These are phyloP conservation scores for Phytophthora kernoviae DNA, from an alignment of 352 stramenopile species.

Conservation along the genomic window DNA sequence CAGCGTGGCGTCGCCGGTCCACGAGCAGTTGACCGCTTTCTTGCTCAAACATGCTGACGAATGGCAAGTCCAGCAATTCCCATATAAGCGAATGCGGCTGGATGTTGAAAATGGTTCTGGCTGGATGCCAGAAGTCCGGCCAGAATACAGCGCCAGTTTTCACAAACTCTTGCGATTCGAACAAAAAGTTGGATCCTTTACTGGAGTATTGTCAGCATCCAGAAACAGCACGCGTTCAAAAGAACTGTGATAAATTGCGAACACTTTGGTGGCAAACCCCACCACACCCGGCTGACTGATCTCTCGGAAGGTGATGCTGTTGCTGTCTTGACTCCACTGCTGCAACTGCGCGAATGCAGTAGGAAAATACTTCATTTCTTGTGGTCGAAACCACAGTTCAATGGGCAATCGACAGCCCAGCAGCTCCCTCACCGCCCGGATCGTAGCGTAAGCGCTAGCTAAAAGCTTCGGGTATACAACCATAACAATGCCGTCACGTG, in stretches of 20 bases:
- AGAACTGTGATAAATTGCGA: constrained; percentile 50
- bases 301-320: constrained; percentile 25
- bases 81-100: constrained; percentile 54
- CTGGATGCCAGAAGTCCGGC: constrained; percentile 72
- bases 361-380: constrained; percentile 36
- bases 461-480: constrained; percentile 57
- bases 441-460: constrained; percentile 38
- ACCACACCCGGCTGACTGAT: constrained; percentile 34
- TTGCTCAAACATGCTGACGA: constrained; percentile 69
- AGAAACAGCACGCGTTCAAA: constrained; percentile 57
- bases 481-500: constrained; percentile 49
- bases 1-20: constrained; percentile 34
- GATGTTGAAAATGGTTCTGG: constrained; percentile 66
- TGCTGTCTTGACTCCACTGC: constrained; percentile 24
- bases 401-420: constrained; percentile 46
- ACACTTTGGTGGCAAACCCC: constrained; percentile 56
- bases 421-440: constrained; percentile 35
- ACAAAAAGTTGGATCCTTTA: constrained; percentile 54
- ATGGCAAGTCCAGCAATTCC: constrained; percentile 51
- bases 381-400: constrained; percentile 51
- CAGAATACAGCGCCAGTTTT: constrained; percentile 61
- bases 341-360: constrained; percentile 26
- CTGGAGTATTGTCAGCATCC: constrained; percentile 60
- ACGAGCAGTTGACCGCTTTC: constrained; percentile 64
- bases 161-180: constrained; percentile 39